Evolutionary conservation across 116 monocot species (phyloP).

Genomic region (Zostera marina): DNA sequence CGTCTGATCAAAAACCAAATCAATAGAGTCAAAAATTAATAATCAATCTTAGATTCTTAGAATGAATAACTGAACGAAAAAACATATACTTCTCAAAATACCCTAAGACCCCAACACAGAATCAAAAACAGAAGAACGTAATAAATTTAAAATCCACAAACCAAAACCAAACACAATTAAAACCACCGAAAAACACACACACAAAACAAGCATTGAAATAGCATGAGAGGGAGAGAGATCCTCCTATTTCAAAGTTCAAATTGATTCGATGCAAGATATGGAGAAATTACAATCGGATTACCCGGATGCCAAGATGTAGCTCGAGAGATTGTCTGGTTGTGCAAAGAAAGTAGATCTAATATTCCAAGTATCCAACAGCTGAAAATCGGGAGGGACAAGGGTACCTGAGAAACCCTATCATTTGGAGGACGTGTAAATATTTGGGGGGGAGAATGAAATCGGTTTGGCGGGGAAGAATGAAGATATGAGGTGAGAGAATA

Average conservation of each 20-base stretch:
- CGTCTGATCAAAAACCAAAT: background rate
- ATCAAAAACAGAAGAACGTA: background rate
- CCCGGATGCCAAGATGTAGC: background rate
- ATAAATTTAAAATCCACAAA: background rate
- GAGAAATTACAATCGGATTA: background rate
- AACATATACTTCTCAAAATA: background rate
- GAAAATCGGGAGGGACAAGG: background rate
- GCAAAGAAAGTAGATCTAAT: background rate
- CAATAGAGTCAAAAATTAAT: background rate
- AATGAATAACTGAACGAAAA: background rate
- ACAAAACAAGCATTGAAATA: background rate
- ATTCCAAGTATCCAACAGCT: too few species aligned
- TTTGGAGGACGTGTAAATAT: background rate
- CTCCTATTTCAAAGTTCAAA: background rate
- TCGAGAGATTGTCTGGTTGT: background rate
- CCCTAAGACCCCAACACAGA: background rate
- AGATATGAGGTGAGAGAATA: constrained; percentile 1
- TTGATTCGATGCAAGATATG: background rate
- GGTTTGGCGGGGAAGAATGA: constrained; percentile 11
- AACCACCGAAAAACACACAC: background rate
- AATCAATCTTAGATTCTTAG: background rate
- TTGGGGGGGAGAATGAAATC: background rate
- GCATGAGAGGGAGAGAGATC: too few species aligned
- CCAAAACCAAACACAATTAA: background rate
- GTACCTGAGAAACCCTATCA: background rate